These are phyloP conservation scores for Alternaria longipes DNA, from an alignment of 2,329 filamentous ascomycete species.

Conservation along the genomic window DNA sequence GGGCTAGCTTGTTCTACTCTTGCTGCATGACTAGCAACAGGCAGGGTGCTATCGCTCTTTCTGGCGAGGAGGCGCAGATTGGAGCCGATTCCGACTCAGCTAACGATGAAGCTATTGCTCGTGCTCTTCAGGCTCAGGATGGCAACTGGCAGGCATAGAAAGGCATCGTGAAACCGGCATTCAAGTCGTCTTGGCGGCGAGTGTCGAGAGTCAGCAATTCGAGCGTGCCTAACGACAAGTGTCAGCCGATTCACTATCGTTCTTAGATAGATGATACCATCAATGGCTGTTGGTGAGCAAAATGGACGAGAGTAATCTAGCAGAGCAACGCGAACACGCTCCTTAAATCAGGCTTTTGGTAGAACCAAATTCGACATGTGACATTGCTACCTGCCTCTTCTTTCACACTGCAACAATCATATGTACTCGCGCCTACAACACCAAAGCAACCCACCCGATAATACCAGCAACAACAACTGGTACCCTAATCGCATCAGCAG, in stretches of 20 bases:
- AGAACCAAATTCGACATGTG: neutral
- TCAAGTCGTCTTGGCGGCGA: neutral
- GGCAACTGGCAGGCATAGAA: slow-evolving; percentile 27
- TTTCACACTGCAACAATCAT: too few relatives aligned
- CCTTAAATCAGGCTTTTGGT: neutral
- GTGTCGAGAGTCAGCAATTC: neutral
- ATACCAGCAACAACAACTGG: slow-evolving; percentile 28
- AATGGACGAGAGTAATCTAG: neutral
- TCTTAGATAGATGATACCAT: neutral
- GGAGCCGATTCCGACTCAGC: slow-evolving; percentile 18
- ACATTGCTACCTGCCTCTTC: neutral
- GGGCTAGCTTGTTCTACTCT: slow-evolving; percentile 37
- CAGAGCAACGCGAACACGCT: neutral
- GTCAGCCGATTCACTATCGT: neutral
- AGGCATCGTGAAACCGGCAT: too few relatives aligned
- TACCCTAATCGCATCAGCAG: slow-evolving; percentile 24
- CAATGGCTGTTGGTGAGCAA: neutral
- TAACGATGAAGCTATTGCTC: slow-evolving; percentile 32
- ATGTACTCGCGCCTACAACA: slow-evolving; percentile 20
- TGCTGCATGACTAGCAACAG: slow-evolving; percentile 36
- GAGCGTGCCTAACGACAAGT: neutral
- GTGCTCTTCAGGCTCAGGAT: slow-evolving; percentile 31
- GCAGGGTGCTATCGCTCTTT: slow-evolving; percentile 33
- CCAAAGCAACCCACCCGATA: slow-evolving; percentile 29
- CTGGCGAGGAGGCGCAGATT: slow-evolving; percentile 33